Evolutionary conservation across 371 early-diverging fungal species (phyloP).

Genomic region (Mucor ambiguus): DNA sequence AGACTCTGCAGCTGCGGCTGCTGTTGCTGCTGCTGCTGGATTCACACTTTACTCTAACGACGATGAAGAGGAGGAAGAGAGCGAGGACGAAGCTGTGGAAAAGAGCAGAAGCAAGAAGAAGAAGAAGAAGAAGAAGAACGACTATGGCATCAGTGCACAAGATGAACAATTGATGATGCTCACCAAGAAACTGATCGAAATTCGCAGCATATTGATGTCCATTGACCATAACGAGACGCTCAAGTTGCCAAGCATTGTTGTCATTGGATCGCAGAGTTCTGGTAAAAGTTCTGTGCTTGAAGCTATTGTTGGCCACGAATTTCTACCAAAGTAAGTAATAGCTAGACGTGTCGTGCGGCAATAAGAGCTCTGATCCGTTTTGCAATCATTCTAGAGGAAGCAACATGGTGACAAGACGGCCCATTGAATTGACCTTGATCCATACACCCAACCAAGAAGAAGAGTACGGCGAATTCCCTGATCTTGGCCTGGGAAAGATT

Average conservation of each 20-base stretch:
- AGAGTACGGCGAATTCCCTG: slow-evolving; percentile 95
- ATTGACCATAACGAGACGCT: slow-evolving; percentile 78
- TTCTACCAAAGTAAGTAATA: slow-evolving; percentile 94
- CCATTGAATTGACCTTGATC: slow-evolving; percentile 97
- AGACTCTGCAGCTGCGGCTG: slow-evolving; percentile 29
- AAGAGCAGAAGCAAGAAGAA: slow-evolving; percentile 24
- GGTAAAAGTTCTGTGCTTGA: slow-evolving; percentile 97
- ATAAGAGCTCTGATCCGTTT: neutral
- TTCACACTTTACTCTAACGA: slow-evolving; percentile 5
- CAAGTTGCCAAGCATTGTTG: slow-evolving; percentile 95
- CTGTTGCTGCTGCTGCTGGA: slow-evolving; percentile 24
- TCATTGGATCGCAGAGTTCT: slow-evolving; percentile 94
- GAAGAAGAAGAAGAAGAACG: slow-evolving; percentile 23
- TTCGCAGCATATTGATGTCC: slow-evolving; percentile 88
- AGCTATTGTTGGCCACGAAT: slow-evolving; percentile 98
- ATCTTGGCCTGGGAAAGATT: slow-evolving; percentile 87
- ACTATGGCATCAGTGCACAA: slow-evolving; percentile 35
- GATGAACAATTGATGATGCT: slow-evolving; percentile 84
- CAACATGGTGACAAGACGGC: slow-evolving; percentile 99
- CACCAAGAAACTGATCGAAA: slow-evolving; percentile 92
- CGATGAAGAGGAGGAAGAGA: slow-evolving; percentile 23
- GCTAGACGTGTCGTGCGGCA: neutral
- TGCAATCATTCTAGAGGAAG: slow-evolving; percentile 64
- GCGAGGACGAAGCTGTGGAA: slow-evolving; percentile 18
- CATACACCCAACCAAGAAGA: slow-evolving; percentile 86